Conservation (phyloP, 2,329 filamentous ascomycete species). For the Claviceps cyperi region DNA sequence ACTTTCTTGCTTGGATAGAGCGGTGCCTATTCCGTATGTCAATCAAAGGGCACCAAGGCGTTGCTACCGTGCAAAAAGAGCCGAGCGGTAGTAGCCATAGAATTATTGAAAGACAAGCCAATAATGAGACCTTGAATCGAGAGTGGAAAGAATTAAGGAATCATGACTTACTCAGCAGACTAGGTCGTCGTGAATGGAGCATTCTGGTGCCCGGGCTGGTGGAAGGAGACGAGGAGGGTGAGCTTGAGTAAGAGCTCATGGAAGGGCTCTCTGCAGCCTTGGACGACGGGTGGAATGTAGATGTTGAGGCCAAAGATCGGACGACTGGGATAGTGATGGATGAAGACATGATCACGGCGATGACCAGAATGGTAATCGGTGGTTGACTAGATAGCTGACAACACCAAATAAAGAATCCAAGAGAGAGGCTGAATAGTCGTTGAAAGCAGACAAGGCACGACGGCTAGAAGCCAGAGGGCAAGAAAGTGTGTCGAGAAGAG, state of each 20-base stretch:
- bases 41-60: constrained; percentile 10
- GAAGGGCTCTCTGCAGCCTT: constrained; percentile 35
- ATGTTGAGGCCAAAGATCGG: constrained; percentile 19
- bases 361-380: not conserved
- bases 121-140: not conserved
- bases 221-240: constrained; percentile 39
- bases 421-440: not conserved
- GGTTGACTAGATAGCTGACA: not conserved
- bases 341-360: constrained; percentile 39
- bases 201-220: constrained; percentile 36
- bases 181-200: constrained; percentile 42
- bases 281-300: constrained; percentile 22
- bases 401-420: not conserved
- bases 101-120: not conserved
- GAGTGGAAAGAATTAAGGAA: constrained; percentile 1
- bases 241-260: constrained; percentile 24
- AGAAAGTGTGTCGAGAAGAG: not conserved
- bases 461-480: not conserved
- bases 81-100: not conserved
- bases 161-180: constrained; percentile 37
- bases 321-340: constrained; percentile 53
- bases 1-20: constrained; percentile 59
- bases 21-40: constrained; percentile 39
- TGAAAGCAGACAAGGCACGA: not conserved
- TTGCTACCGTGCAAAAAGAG: too few relatives aligned